Evolutionary conservation across 177 flowering plant genomes (phyloP).

Genomic region (Vitis hybrid): DNA sequence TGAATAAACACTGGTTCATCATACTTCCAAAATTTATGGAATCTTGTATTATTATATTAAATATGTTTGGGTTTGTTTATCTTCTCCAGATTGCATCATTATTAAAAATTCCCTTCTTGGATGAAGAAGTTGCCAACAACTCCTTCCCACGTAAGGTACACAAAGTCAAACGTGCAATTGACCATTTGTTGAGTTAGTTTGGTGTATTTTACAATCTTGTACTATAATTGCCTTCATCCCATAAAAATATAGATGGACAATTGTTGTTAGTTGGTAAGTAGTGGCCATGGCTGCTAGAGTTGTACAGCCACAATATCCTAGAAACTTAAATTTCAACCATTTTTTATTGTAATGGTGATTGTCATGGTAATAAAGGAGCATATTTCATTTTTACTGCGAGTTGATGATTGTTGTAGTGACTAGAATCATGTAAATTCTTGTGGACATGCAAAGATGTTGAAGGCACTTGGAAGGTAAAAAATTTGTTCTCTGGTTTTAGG

Average conservation of each 20-base stretch:
- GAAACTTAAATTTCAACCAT: neutral
- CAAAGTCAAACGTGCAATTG: neutral
- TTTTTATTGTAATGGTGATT: neutral
- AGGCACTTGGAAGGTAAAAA: too few species aligned
- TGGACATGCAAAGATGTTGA: too few species aligned
- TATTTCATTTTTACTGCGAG: too few species aligned
- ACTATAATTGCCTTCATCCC: neutral
- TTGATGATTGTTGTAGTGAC: too few species aligned
- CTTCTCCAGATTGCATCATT: constrained; percentile 74
- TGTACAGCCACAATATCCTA: neutral
- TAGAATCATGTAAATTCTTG: too few species aligned
- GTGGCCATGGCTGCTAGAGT: neutral
- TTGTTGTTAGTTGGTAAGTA: neutral
- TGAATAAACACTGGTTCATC: neutral
- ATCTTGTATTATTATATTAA: neutral
- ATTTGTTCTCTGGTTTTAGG: neutral
- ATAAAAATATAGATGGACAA: neutral
- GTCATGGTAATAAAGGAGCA: too few species aligned
- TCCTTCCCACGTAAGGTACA: constrained; percentile 77
- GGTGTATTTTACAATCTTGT: neutral
- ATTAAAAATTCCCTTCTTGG: constrained; percentile 82
- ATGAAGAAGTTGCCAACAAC: constrained; percentile 72
- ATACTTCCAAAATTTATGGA: neutral
- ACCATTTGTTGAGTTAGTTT: neutral
- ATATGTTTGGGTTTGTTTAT: constrained; percentile 2